phyloP scores from a whole-genome alignment of 805 yeast species.

The Hanseniaspora occidentalis region DNA sequence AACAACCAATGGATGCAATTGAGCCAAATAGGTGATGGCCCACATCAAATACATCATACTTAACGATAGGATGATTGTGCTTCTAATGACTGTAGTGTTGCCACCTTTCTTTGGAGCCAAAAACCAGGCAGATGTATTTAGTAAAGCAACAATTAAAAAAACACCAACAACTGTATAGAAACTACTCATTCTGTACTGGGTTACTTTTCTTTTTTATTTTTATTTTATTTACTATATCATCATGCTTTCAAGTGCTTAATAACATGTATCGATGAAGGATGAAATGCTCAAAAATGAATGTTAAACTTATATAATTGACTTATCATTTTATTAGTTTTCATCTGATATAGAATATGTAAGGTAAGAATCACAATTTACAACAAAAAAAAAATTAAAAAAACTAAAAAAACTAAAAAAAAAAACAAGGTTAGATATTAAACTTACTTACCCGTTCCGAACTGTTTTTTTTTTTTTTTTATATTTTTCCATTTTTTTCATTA shows the following conservation, averaged over 20 bases:
- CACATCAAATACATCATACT: constrained; percentile 79
- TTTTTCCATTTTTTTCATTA: no score
- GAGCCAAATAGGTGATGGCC: constrained; percentile 82
- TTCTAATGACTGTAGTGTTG: constrained; percentile 66
- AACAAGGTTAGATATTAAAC: no score
- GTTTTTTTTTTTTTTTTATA: no score
- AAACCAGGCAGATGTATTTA: constrained; percentile 65
- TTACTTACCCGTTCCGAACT: no score
- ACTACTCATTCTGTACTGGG: constrained; percentile 17
- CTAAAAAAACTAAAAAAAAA: background rate
- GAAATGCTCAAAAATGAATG: no score
- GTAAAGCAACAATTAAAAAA: constrained; percentile 42
- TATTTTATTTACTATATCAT: background rate
- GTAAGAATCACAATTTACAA: no score
- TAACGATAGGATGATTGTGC: constrained; percentile 52
- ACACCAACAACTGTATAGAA: constrained; percentile 55
- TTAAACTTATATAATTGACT: no score
- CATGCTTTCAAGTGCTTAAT: no score
- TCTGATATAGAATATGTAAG: no score
- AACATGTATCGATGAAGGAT: no score
- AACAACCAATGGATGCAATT: constrained; percentile 80
- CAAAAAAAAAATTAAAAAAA: no score
- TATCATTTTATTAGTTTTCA: no score
- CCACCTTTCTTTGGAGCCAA: constrained; percentile 45
- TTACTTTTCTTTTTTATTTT: background rate